Evolutionary conservation across 1,284 basidiomycete genomes (phyloP).

Genomic region (Ustilago xerochloae): DNA sequence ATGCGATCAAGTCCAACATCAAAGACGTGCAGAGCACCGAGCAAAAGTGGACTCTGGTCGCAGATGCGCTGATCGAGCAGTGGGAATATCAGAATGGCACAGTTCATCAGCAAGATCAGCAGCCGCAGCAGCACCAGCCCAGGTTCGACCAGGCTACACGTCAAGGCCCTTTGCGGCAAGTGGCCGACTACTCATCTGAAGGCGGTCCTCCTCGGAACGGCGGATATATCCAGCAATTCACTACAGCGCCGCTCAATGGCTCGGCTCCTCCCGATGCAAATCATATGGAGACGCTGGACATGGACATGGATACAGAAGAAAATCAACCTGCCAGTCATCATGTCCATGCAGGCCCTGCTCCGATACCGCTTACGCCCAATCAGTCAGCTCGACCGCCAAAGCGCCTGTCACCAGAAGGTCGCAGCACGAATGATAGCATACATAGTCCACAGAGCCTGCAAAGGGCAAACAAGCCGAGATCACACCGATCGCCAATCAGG

Average conservation of each 20-base stretch:
- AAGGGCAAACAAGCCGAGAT: not conserved
- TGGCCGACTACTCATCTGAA: not conserved
- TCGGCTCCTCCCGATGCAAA: no score
- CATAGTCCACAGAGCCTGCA: slow-evolving; percentile 19
- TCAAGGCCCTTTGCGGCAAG: not conserved
- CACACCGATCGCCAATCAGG: not conserved
- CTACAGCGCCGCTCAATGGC: not conserved
- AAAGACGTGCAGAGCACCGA: slow-evolving; percentile 24
- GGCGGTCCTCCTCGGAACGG: not conserved
- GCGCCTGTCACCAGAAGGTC: slow-evolving; percentile 11
- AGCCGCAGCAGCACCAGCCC: slow-evolving; percentile 2
- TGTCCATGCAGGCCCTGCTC: not conserved
- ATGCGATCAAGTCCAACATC: slow-evolving; percentile 12
- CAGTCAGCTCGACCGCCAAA: not conserved
- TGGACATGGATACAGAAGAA: slow-evolving; percentile 33
- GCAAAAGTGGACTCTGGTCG: slow-evolving; percentile 21
- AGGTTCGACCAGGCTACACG: no score
- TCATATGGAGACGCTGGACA: slow-evolving; percentile 5
- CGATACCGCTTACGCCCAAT: not conserved
- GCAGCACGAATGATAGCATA: slow-evolving; percentile 34
- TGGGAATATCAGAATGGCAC: slow-evolving; percentile 39
- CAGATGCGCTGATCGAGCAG: slow-evolving; percentile 42
- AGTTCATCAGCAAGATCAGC: not conserved
- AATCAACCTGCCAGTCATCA: not conserved
- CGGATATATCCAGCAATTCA: not conserved